These are phyloP conservation scores for Tilletia setariae DNA, from an alignment of 1,284 basidiomycete species.

Conservation along the genomic window DNA sequence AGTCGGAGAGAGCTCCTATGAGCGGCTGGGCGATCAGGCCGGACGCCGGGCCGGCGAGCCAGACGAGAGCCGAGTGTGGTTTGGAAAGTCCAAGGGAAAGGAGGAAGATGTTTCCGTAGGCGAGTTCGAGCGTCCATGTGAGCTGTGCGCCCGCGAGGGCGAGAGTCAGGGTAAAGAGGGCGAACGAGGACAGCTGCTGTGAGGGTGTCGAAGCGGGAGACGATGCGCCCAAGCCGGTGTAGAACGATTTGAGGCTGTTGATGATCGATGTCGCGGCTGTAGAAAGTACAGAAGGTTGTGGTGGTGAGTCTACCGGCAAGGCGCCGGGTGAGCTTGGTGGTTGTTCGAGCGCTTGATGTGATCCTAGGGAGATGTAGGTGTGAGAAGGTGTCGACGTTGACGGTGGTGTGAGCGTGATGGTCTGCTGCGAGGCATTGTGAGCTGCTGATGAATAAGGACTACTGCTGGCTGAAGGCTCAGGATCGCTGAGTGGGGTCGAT, in stretches of 20 bases:
- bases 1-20: slow-evolving; percentile 87
- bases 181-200: slow-evolving; percentile 43
- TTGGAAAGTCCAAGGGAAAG: slow-evolving; percentile 83
- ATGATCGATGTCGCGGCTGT: background rate
- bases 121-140: slow-evolving; percentile 84
- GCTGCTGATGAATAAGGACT: background rate
- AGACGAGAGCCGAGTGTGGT: slow-evolving; percentile 85
- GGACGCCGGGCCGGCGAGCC: slow-evolving; percentile 90
- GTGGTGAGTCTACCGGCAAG: background rate
- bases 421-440: background rate
- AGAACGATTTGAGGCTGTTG: background rate
- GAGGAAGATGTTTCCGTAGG: slow-evolving; percentile 87
- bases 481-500: too few relatives aligned
- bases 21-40: slow-evolving; percentile 91
- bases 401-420: background rate
- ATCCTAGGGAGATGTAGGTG: slow-evolving; percentile 5
- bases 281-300: background rate
- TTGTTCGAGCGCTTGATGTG: background rate
- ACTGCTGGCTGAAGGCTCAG: background rate
- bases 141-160: slow-evolving; percentile 76
- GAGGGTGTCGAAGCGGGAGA: background rate
- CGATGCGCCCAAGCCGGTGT: background rate
- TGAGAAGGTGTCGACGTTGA: background rate
- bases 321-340: background rate
- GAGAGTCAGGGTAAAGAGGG: slow-evolving; percentile 59